Conservation (phyloP, 2,329 filamentous ascomycete species). For the Fusarium floridanum region DNA sequence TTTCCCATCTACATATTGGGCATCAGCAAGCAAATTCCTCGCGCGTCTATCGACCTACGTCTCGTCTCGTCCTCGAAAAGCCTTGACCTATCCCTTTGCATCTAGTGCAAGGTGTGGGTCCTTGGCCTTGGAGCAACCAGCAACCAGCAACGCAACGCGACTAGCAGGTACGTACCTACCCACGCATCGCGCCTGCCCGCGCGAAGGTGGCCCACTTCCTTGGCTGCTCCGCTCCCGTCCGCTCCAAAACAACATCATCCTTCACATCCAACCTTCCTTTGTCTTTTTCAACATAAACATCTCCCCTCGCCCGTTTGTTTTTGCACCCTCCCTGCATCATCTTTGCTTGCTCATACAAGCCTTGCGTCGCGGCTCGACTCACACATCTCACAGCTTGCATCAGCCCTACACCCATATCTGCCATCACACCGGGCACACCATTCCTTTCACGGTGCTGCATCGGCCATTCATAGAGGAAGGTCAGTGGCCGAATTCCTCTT, state of each 20-base stretch:
- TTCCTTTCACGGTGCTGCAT: conserved; percentile 54
- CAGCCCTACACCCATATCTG: conserved; percentile 46
- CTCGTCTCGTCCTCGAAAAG: conserved; percentile 26
- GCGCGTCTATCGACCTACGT: conserved; percentile 38
- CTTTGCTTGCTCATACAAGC: conserved; percentile 40
- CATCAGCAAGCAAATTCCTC: conserved; percentile 21
- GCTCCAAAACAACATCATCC: conserved; percentile 56
- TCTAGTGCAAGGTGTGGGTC: conserved; percentile 5
- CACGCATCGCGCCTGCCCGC: conserved; percentile 37
- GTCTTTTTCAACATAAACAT: conserved; percentile 51
- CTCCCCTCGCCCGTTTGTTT: conserved; percentile 46
- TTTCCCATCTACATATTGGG: conserved; percentile 17
- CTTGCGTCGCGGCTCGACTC: conserved; percentile 32
- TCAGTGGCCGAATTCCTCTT: conserved; percentile 49
- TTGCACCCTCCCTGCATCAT: conserved; percentile 43
- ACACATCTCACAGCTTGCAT: conserved; percentile 47
- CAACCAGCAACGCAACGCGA: conserved; percentile 46
- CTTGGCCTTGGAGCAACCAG: conserved; percentile 49
- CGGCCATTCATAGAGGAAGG: conserved; percentile 52
- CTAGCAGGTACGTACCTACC: conserved; percentile 50
- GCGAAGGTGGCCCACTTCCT: background rate
- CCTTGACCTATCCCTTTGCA: conserved; percentile 35
- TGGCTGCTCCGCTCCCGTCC: conserved; percentile 39
- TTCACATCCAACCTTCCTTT: conserved; percentile 25
- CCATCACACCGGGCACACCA: conserved; percentile 47